Conservation (phyloP, 495 filamentous ascomycete species). For the Daldinia grandis region DNA sequence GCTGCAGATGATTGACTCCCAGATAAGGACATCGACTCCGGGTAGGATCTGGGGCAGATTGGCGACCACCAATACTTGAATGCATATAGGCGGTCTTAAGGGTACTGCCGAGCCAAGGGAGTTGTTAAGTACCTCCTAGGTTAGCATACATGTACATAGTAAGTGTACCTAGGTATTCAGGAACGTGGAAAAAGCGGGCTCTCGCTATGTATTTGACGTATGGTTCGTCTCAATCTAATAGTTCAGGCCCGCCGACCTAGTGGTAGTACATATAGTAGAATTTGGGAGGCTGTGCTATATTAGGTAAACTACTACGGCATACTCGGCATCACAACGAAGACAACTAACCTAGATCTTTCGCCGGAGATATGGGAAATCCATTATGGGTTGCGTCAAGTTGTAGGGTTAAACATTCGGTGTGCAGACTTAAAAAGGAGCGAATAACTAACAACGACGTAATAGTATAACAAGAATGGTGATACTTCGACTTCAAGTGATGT, state of each 20-base stretch:
- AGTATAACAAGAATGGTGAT: constrained; percentile 5
- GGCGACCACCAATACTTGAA: not conserved
- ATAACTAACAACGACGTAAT: not conserved
- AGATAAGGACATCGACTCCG: constrained; percentile 16
- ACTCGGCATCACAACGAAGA: constrained; percentile 4
- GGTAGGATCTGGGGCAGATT: not conserved
- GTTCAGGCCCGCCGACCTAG: not conserved
- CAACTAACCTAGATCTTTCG: not conserved
- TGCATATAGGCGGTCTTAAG: not conserved
- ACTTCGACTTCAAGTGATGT: constrained; percentile 11
- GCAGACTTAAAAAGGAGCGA: not conserved
- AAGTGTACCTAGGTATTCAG: no score
- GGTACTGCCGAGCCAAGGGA: constrained; percentile 31
- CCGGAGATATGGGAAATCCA: not conserved
- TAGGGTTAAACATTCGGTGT: not conserved
- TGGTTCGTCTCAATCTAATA: constrained; percentile 13
- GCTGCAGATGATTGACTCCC: constrained; percentile 25
- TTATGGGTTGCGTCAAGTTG: not conserved
- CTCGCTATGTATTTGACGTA: not conserved
- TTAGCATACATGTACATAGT: no score
- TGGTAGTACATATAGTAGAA: not conserved
- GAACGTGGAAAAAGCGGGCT: constrained; percentile 14
- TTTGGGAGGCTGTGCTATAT: constrained; percentile 22
- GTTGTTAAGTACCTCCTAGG: constrained; percentile 1
- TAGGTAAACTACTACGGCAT: not conserved